Percentiles rank a stretch among this genome's conserved stretches.
phyloP scores from a whole-genome alignment of 257 asterid species.

The Pogostemon cablin region DNA sequence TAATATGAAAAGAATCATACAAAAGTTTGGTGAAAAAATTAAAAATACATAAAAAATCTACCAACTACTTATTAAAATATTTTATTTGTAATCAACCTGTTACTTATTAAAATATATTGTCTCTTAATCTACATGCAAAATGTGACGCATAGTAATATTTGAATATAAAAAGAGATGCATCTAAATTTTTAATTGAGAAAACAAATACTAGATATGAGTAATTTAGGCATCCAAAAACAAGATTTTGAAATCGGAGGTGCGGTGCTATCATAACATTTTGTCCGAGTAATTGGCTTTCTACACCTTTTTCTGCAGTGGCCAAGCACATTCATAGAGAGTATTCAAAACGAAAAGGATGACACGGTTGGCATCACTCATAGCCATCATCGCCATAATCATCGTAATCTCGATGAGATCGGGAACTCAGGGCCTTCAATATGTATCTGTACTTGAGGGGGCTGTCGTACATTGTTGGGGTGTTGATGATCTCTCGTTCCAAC shows the following conservation, averaged over 20 bases:
- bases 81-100: no score
- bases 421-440: constrained; percentile 27
- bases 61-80: no score
- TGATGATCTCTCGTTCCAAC: constrained; percentile 58
- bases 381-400: not conserved
- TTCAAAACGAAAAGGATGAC: not conserved
- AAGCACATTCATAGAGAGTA: not conserved
- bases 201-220: no score
- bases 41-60: no score
- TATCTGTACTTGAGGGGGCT: constrained; percentile 54
- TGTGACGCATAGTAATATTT: no score
- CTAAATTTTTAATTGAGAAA: no score
- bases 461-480: constrained; percentile 61
- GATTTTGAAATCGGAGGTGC: not conserved
- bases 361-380: not conserved
- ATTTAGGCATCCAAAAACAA: not conserved
- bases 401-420: constrained; percentile 5
- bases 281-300: not conserved
- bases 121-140: no score
- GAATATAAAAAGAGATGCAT: no score
- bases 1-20: no score
- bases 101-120: no score
- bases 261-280: not conserved
- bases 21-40: no score
- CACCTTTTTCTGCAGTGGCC: not conserved